Evolutionary conservation across 768 basidiomycete species (phyloP).

Genomic region (Amyloporia xantha): DNA sequence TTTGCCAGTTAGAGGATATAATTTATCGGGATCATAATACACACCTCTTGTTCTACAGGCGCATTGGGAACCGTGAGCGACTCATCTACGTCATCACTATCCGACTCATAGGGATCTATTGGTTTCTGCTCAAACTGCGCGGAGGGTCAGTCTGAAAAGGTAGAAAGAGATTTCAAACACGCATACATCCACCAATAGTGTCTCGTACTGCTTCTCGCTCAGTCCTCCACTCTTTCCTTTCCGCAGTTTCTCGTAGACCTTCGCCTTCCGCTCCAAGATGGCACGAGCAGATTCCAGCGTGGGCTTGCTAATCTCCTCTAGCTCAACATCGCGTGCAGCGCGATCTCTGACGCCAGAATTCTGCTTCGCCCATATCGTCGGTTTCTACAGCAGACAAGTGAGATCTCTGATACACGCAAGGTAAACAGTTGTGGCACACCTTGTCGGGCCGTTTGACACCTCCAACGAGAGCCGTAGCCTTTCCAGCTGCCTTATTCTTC

Average conservation of each 20-base stretch:
- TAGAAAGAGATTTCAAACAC: neutral
- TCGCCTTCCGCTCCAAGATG: conserved; percentile 68
- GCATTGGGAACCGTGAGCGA: conserved; percentile 56
- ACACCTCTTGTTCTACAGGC: conserved; percentile 34
- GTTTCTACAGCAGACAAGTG: conserved; percentile 44
- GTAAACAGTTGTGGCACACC: conserved; percentile 31
- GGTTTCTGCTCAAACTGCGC: conserved; percentile 61
- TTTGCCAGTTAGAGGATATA: neutral
- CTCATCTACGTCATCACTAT: conserved; percentile 76
- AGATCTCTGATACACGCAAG: neutral
- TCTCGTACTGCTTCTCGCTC: conserved; percentile 65
- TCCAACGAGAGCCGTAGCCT: conserved; percentile 44
- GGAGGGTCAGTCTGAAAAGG: conserved; percentile 1
- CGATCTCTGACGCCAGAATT: conserved; percentile 70
- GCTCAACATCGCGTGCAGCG: conserved; percentile 60
- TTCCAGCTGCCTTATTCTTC: conserved; percentile 57
- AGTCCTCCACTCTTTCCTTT: conserved; percentile 77
- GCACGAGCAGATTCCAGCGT: conserved; percentile 69
- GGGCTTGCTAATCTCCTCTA: conserved; percentile 61
- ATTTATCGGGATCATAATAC: conserved; percentile 6
- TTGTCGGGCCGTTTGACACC: conserved; percentile 66
- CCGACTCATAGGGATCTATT: conserved; percentile 49
- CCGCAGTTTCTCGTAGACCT: conserved; percentile 71
- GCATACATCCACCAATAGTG: conserved; percentile 72
- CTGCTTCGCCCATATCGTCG: conserved; percentile 62